Evolutionary conservation across 768 basidiomycete genomes (phyloP).

Genomic region (Rhizopogon vesiculosus): DNA sequence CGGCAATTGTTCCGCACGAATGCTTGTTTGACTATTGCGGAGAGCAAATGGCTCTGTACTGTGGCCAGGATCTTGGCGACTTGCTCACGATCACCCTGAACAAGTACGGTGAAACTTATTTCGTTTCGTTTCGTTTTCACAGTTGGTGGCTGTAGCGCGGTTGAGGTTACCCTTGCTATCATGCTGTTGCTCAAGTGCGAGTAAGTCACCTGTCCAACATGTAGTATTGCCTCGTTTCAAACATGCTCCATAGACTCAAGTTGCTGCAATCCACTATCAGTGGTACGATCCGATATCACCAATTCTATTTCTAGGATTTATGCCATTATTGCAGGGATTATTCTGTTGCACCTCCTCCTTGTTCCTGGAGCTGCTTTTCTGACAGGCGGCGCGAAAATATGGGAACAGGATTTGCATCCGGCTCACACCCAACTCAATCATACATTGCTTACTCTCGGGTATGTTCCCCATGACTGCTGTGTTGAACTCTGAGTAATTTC

Average conservation of each 20-base stretch:
- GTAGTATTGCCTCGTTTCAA: neutral
- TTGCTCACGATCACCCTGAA: constrained; percentile 60
- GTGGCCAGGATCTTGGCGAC: constrained; percentile 57
- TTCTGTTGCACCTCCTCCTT: constrained; percentile 68
- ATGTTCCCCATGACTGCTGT: constrained; percentile 7
- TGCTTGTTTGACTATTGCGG: constrained; percentile 62
- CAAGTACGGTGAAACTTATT: constrained; percentile 42
- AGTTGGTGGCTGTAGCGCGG: constrained; percentile 37
- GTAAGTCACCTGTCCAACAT: constrained; percentile 33
- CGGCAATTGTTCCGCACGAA: constrained; percentile 64
- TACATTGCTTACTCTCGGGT: constrained; percentile 66
- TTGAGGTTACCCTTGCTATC: constrained; percentile 70
- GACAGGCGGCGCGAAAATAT: constrained; percentile 63
- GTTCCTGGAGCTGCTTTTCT: constrained; percentile 69
- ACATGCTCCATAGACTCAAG: constrained; percentile 37
- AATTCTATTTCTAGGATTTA: neutral
- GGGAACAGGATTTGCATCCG: constrained; percentile 65
- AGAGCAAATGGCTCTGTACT: constrained; percentile 47
- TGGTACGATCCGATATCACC: constrained; percentile 30
- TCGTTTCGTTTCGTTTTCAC: neutral
- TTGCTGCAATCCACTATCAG: constrained; percentile 67
- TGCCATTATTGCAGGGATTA: constrained; percentile 42
- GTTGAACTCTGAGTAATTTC: neutral
- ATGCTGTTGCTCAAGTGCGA: constrained; percentile 68
- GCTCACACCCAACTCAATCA: constrained; percentile 65